Base-by-base conservation (phyloP, 768 basidiomycete species). In the Auriscalpium microsporum region DNA sequence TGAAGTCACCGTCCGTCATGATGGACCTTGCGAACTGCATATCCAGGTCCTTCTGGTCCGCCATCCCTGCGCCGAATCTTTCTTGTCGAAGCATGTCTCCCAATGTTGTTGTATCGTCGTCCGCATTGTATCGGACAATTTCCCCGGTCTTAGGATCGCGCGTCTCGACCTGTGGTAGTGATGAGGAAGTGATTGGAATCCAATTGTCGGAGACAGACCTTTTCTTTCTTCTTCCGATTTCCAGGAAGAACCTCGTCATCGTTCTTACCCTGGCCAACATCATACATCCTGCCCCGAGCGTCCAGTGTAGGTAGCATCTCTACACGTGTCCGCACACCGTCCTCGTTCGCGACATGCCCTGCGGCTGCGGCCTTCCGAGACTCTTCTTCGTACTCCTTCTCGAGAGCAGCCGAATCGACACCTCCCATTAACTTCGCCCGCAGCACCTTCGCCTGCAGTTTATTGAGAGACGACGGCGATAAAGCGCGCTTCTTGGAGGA, bases 41-140 rank as follows among this genome's bases (percentile, higher is more conserved):
- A 69, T 99, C 94, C 60, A 96, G 72, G 60, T 92, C 78, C 74
- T 95, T 95, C 72, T 95, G 92, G 68, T 95, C 94, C 1, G 84
- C 78, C 65, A 88, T 81, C 19, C 96, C 94, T 42, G 86, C 94
- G 38, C 86, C 82, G 66, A 97, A 94, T 33, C 82, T 79, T 67
- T 99, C 96, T 67, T 96, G 93, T 35, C 96, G 80, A 46, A 98
- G 76, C 78, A 99, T 83, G 63, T 99, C 94, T 1, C 89, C 89
- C 4, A 98, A 76, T 0, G 92, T 89, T 19, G 82, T 78, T 0
- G 77, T 77, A 67, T 97, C 94, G 64, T 97, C 95, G 63, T 97
- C 93, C 2, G 87, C 84, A 69, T 95, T 94, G 68, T 86, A 85
- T 19, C 94, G 82, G 50, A 97, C 70, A 34, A 96, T 74, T 52